phyloP scores from a whole-genome alignment of 2,329 filamentous ascomycete species.

The Alternaria tenuissima region DNA sequence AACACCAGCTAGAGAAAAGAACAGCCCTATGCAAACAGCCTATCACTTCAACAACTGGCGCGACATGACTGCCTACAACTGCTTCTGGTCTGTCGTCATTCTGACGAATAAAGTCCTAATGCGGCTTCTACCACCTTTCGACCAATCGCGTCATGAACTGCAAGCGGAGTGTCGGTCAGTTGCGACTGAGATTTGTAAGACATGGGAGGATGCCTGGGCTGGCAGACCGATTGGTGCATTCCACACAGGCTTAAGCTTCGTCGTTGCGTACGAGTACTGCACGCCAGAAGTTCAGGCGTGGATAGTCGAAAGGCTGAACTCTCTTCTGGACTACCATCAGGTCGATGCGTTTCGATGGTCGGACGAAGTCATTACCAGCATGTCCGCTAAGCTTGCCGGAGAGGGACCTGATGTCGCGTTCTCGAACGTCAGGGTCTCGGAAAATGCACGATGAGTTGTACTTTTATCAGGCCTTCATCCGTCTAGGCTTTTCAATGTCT shows the following conservation, averaged over 20 bases:
- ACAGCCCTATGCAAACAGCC: conserved; percentile 30
- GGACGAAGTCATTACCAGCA: conserved; percentile 33
- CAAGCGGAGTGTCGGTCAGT: conserved; percentile 39
- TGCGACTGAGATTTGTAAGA: conserved; percentile 45
- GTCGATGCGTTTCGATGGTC: conserved; percentile 43
- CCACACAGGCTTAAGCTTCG: conserved; percentile 43
- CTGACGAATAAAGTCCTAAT: conserved; percentile 41
- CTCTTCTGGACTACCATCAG: conserved; percentile 36
- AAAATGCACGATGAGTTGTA: conserved; percentile 15
- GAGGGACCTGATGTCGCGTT: conserved; percentile 36
- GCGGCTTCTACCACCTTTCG: conserved; percentile 35
- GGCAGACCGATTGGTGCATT: conserved; percentile 44
- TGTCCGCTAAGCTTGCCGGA: conserved; percentile 39
- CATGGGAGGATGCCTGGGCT: conserved; percentile 47
- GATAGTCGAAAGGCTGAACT: conserved; percentile 40
- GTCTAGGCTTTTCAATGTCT: not conserved
- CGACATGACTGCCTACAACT: conserved; percentile 43
- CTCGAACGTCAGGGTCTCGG: conserved; percentile 24
- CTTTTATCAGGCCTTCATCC: not conserved
- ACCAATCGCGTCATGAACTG: conserved; percentile 29
- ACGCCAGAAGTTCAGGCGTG: conserved; percentile 33
- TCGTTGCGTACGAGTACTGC: conserved; percentile 45
- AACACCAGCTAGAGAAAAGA: conserved; percentile 26
- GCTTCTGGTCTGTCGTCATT: conserved; percentile 44
- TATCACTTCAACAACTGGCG: conserved; percentile 44